Conservation (phyloP, 139 green algal species). For the Haematococcus sp. region DNA sequence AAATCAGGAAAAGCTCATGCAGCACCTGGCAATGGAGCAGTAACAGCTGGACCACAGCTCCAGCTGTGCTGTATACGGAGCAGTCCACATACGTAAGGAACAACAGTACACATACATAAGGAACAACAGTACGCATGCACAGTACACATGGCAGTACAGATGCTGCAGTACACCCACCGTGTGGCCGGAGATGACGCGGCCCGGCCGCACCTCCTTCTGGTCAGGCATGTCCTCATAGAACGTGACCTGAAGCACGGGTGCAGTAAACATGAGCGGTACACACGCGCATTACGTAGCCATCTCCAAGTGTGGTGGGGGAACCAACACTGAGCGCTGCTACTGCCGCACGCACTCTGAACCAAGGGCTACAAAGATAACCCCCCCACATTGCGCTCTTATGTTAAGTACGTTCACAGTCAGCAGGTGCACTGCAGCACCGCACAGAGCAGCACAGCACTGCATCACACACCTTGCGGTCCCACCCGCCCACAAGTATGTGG, state of each 20-base stretch:
- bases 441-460: no score
- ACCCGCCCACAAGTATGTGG: conserved; percentile 59
- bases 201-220: conserved; percentile 22
- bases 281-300: no score
- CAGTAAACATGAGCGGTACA: no score
- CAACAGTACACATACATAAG: not conserved
- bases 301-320: no score
- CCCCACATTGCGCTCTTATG: not conserved
- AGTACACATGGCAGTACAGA: not conserved
- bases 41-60: no score
- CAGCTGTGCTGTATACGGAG: no score
- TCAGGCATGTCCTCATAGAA: conserved; percentile 55
- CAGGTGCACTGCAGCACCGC: no score
- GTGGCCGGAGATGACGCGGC: conserved; percentile 37
- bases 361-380: not conserved
- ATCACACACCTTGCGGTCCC: conserved; percentile 44
- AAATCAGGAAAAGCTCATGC: no score
- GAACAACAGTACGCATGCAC: not conserved
- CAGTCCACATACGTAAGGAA: no score
- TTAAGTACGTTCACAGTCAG: not conserved
- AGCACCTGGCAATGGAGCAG: no score
- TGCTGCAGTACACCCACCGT: conserved; percentile 7
- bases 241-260: conserved; percentile 27
- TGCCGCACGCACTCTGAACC: not conserved
- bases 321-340: no score